Evolutionary conservation across 768 basidiomycete genomes (phyloP).

Genomic region (Pholiota microspora): DNA sequence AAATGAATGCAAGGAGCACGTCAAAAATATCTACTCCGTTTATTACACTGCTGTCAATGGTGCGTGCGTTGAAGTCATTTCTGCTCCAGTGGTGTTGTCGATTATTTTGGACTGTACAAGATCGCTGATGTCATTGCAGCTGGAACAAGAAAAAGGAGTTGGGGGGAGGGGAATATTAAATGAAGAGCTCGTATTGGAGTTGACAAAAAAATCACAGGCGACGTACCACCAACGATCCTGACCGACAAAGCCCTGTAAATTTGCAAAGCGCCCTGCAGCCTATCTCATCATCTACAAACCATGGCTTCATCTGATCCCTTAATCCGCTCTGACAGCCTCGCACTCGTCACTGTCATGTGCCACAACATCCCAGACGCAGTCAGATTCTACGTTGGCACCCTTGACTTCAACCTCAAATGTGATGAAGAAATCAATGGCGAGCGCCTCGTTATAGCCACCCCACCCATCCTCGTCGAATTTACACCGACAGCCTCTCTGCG

Average conservation of each 20-base stretch:
- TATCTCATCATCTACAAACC: neutral
- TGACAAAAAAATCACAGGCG: neutral
- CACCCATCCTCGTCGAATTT: conserved; percentile 21
- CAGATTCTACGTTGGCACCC: conserved; percentile 19
- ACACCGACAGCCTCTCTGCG: conserved; percentile 15
- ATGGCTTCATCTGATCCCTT: conserved; percentile 12
- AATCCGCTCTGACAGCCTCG: conserved; percentile 20
- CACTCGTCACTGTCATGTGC: conserved; percentile 17
- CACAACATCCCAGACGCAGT: conserved; percentile 16
- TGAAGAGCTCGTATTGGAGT: neutral
- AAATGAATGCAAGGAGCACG: too few species aligned
- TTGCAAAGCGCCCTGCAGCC: too few species aligned
- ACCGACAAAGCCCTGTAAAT: too few species aligned
- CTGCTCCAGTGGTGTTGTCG: neutral
- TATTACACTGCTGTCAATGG: too few species aligned
- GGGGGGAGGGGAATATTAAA: neutral
- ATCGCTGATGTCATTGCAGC: too few species aligned
- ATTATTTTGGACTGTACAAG: neutral
- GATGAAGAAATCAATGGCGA: conserved; percentile 20
- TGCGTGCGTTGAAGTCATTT: neutral
- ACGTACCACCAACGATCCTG: too few species aligned
- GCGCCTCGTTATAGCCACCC: conserved; percentile 18
- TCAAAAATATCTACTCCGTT: too few species aligned
- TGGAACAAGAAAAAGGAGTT: too few species aligned
- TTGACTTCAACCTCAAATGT: conserved; percentile 21